Evolutionary conservation across 352 stramenopile genomes (phyloP).

Genomic region (Globisporangium nodosum): DNA sequence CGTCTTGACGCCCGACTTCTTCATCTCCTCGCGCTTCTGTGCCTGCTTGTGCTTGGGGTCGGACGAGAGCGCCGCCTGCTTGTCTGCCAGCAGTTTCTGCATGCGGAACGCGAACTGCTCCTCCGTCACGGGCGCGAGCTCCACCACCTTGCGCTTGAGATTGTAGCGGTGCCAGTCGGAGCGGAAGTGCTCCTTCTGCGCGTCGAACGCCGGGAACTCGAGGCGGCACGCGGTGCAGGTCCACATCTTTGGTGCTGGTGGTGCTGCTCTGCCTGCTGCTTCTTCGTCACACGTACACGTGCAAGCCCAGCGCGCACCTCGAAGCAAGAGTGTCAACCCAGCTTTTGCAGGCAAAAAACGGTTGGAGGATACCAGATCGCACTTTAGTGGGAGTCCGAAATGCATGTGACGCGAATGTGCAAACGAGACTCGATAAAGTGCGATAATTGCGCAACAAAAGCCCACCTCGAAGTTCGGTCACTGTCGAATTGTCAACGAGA

Average conservation of each 20-base stretch:
- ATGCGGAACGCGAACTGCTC: slow-evolving; percentile 81
- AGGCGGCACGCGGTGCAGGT: slow-evolving; percentile 81
- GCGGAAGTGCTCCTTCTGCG: slow-evolving; percentile 91
- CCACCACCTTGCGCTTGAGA: slow-evolving; percentile 96
- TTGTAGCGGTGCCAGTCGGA: slow-evolving; percentile 96
- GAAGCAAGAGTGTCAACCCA: not conserved
- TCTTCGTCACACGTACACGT: not conserved
- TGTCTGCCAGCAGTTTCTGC: slow-evolving; percentile 60
- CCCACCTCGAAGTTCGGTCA: slow-evolving; percentile 2
- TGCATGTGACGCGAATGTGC: not conserved
- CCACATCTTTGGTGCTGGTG: slow-evolving; percentile 34
- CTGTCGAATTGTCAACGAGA: not conserved
- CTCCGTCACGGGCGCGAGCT: slow-evolving; percentile 89
- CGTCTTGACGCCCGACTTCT: slow-evolving; percentile 61
- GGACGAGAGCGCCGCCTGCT: slow-evolving; percentile 42
- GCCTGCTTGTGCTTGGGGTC: slow-evolving; percentile 74
- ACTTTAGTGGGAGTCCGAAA: not conserved
- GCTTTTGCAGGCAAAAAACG: not conserved
- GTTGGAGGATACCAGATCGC: not conserved
- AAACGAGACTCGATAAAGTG: not conserved
- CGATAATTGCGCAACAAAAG: not conserved
- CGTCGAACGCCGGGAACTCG: slow-evolving; percentile 46
- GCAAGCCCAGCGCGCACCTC: not conserved
- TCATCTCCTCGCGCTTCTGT: slow-evolving; percentile 58
- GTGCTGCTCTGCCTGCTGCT: not conserved